Conservation (phyloP, 257 asterid species). For the Fraxinus quadrangulata region DNA sequence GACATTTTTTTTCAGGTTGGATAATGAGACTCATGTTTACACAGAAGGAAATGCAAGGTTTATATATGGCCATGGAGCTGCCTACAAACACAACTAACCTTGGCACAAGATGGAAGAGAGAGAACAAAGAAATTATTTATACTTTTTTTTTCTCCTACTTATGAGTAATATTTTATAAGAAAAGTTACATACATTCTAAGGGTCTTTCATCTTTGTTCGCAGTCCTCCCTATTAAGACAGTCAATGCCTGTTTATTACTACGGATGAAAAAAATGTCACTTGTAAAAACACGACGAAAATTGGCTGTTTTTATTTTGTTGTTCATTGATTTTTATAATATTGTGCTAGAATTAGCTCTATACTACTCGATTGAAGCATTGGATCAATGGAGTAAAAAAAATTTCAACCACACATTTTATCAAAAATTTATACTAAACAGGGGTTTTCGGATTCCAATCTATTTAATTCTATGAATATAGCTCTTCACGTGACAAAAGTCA, state of each 20-base stretch:
- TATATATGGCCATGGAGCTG: slow-evolving; percentile 49
- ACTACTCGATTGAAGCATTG: too few species aligned
- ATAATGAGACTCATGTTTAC: slow-evolving; percentile 47
- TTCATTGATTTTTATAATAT: too few species aligned
- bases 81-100: not conserved
- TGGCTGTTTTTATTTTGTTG: too few species aligned
- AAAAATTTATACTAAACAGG: too few species aligned
- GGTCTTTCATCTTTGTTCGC: not conserved
- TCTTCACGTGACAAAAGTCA: too few species aligned
- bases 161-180: not conserved
- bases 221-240: not conserved
- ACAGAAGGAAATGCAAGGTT: slow-evolving; percentile 56
- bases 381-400: not conserved
- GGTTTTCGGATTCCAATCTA: too few species aligned
- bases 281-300: not conserved
- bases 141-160: not conserved
- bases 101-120: not conserved
- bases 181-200: not conserved
- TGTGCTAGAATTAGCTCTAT: too few species aligned
- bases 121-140: not conserved
- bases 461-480: too few species aligned
- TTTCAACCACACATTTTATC: too few species aligned
- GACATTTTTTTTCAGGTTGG: slow-evolving; percentile 31
- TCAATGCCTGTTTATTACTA: not conserved
- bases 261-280: not conserved